These are phyloP conservation scores for Clarireedia paspali DNA, from an alignment of 2,329 filamentous ascomycete species.

Conservation along the genomic window DNA sequence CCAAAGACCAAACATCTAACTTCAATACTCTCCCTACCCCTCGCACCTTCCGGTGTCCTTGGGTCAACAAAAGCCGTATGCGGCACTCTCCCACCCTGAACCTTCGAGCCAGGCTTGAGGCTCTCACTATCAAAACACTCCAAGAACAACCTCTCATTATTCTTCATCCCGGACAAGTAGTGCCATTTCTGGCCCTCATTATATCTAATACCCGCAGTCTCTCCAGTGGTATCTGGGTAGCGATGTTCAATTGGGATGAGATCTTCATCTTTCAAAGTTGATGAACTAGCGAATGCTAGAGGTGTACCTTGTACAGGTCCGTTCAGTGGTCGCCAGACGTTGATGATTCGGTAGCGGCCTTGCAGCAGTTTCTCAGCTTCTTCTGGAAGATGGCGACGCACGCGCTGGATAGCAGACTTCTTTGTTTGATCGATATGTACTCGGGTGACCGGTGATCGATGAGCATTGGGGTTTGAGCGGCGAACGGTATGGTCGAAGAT, in stretches of 20 bases:
- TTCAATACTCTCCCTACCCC: slow-evolving; percentile 80
- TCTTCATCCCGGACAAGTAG: slow-evolving; percentile 28
- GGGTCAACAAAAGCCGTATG: slow-evolving; percentile 66
- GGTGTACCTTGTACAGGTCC: slow-evolving; percentile 26
- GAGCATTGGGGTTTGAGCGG: slow-evolving; percentile 48
- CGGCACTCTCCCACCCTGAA: slow-evolving; percentile 46
- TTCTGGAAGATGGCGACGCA: slow-evolving; percentile 55
- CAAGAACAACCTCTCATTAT: slow-evolving; percentile 28
- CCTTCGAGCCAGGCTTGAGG: slow-evolving; percentile 39
- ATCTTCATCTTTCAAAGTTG: slow-evolving; percentile 24
- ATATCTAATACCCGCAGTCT: slow-evolving; percentile 27
- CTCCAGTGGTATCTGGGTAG: slow-evolving; percentile 27
- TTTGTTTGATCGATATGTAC: slow-evolving; percentile 83
- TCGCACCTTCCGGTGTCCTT: slow-evolving; percentile 59
- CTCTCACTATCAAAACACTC: slow-evolving; percentile 33
- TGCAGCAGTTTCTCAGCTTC: slow-evolving; percentile 60
- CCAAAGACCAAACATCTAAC: slow-evolving; percentile 81
- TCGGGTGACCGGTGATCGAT: slow-evolving; percentile 60
- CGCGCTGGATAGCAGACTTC: slow-evolving; percentile 56
- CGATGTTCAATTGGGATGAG: slow-evolving; percentile 28
- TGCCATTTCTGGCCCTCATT: slow-evolving; percentile 29
- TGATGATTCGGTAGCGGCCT: slow-evolving; percentile 73
- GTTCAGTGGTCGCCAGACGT: slow-evolving; percentile 58
- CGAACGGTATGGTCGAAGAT: slow-evolving; percentile 88
- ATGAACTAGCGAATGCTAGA: slow-evolving; percentile 27